Base-by-base conservation (phyloP, 176 grass and related monocot genomes). In the Chloris gayana region DNA sequence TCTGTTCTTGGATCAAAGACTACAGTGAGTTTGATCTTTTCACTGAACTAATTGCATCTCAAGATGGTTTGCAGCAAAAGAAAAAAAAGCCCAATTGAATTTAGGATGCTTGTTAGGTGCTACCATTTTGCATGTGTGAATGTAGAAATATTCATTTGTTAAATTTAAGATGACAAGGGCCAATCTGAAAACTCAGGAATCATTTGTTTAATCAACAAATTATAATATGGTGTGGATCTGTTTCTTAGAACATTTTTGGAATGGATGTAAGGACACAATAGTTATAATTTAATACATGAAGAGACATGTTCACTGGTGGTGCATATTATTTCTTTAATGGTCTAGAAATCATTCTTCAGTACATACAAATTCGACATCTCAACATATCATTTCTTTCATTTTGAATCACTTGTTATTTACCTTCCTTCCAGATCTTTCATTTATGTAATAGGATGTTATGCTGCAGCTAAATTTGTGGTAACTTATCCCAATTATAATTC, bases 1-100 rank as follows among this genome's bases (percentile, higher is more conserved):
- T 88, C 86, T 75, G 88, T 89, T 51, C 92, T 94, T 76, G 95
- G 95, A 88, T 90, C 86, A 22, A 98, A 98, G 91, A 95, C 95
- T 69, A 98, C 92, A 60, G 95, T 98, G 67, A 91, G 90, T 69
- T 26, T 70, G 61, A 29, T 82, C 87, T 85, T 27, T 66, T 57
- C 56, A 56, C 34, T 35, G 24, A 32, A 58, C 17, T 34, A 77
- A 3, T 64, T 80, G 33, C 71, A 71, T 80, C 21, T 70, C 19
- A 17, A 53, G 58, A 29, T 76, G 33, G 17, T 45, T 64, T 0
- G 42, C 42, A 44, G 34, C 41, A 75, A 3, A 9, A 9, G 34
- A 64, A 70, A 68, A 14, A 50, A 30, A 74, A 79, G 19, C 21
- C 71, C 32, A 64, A 42, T 76, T 53, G 54, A 53, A 53, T 79